These are phyloP conservation scores for Obba rivulosa DNA, from an alignment of 768 basidiomycete species.

Conservation along the genomic window DNA sequence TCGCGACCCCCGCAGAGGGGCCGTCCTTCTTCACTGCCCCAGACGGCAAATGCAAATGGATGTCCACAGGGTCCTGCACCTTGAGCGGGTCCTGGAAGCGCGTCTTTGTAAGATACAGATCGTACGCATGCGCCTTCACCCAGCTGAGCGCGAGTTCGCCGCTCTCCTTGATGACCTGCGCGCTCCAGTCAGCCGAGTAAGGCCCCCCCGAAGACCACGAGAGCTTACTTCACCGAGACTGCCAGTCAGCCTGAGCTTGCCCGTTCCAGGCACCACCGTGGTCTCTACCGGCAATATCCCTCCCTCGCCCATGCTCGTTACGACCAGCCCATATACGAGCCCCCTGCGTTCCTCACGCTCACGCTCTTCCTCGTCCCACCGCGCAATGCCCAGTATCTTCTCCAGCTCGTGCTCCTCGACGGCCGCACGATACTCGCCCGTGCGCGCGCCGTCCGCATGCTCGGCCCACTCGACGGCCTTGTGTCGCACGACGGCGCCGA, in stretches of 20 bases:
- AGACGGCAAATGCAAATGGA: slow-evolving; percentile 85
- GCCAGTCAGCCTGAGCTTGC: slow-evolving; percentile 73
- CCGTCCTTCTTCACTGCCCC: slow-evolving; percentile 95
- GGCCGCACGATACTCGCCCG: slow-evolving; percentile 44
- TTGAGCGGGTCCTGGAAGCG: slow-evolving; percentile 72
- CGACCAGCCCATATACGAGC: slow-evolving; percentile 81
- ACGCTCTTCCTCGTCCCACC: slow-evolving; percentile 75
- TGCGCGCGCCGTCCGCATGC: slow-evolving; percentile 36
- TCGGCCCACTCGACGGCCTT: slow-evolving; percentile 93
- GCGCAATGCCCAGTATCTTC: slow-evolving; percentile 72
- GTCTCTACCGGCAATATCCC: slow-evolving; percentile 85
- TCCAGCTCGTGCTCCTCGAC: slow-evolving; percentile 76
- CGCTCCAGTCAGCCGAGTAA: slow-evolving; percentile 26
- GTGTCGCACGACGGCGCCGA: slow-evolving; percentile 82
- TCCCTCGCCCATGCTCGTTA: slow-evolving; percentile 85
- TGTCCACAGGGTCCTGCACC: slow-evolving; percentile 65
- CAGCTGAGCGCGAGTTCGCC: slow-evolving; percentile 88
- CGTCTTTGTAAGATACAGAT: slow-evolving; percentile 67
- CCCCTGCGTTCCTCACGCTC: slow-evolving; percentile 72
- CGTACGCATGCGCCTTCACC: slow-evolving; percentile 84
- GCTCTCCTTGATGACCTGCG: slow-evolving; percentile 83
- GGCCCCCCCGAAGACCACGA: background rate
- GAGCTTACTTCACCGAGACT: slow-evolving; percentile 67
- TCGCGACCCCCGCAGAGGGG: slow-evolving; percentile 84
- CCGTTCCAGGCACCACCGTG: slow-evolving; percentile 68